Conservation (phyloP, 2,329 filamentous ascomycete genomes). For the Nectriaceae sp. region DNA sequence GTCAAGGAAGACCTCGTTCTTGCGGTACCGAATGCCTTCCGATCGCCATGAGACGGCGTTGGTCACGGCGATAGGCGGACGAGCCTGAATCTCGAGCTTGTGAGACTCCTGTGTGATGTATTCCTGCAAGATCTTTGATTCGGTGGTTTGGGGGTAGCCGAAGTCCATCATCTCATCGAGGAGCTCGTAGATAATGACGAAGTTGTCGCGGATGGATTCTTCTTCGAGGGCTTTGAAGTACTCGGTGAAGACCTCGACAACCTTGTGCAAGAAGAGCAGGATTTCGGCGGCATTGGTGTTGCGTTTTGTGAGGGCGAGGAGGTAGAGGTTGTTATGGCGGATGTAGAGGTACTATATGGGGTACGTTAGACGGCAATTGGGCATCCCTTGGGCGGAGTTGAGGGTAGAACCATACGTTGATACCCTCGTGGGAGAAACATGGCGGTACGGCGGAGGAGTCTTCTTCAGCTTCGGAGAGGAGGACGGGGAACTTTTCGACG, state of each 20-base stretch:
- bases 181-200: conserved; percentile 98
- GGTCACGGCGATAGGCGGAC: conserved; percentile 95
- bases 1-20: conserved; percentile 99
- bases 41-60: conserved; percentile 98
- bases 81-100: conserved; percentile 94
- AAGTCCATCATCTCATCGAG: conserved; percentile 99
- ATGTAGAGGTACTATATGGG: conserved; percentile 90
- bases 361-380: too few relatives aligned
- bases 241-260: conserved; percentile 98
- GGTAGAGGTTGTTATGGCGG: conserved; percentile 97
- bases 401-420: conserved; percentile 93
- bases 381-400: too few relatives aligned
- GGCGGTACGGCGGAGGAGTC: conserved; percentile 96
- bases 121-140: conserved; percentile 97
- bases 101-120: conserved; percentile 99
- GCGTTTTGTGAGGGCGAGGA: conserved; percentile 95
- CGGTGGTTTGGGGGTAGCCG: conserved; percentile 97
- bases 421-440: conserved; percentile 97
- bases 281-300: conserved; percentile 99
- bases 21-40: conserved; percentile 96
- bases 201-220: conserved; percentile 98
- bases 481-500: conserved; percentile 94
- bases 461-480: conserved; percentile 98
- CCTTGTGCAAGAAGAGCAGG: conserved; percentile 94
- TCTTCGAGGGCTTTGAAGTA: conserved; percentile 99